Percentiles rank a stretch among this genome's conserved stretches.
phyloP scores from a whole-genome alignment of 768 basidiomycete genomes.

The Mycena polygramma region DNA sequence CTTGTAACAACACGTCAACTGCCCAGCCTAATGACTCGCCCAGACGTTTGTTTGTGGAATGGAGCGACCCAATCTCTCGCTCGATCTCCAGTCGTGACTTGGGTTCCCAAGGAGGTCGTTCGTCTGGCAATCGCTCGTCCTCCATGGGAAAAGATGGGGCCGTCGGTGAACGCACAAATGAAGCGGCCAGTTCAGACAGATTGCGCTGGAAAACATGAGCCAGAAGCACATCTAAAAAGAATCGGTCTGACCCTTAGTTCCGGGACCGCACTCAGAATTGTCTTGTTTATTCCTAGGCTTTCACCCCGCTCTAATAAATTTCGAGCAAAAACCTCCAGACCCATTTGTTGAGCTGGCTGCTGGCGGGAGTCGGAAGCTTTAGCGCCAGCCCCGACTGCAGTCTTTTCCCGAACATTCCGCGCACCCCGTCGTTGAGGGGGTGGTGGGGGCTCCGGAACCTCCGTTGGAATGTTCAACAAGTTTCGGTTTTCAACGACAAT shows the following conservation, averaged over 20 bases:
- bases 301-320: constrained; percentile 83
- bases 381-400: constrained; percentile 41
- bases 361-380: constrained; percentile 54
- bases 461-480: constrained; percentile 77
- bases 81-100: constrained; percentile 79
- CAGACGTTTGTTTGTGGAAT: constrained; percentile 70
- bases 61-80: constrained; percentile 68
- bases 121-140: constrained; percentile 69
- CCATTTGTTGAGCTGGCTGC: constrained; percentile 58
- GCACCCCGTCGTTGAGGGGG: constrained; percentile 52
- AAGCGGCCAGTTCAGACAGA: constrained; percentile 84
- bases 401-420: constrained; percentile 47
- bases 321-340: constrained; percentile 78
- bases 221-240: constrained; percentile 6
- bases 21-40: constrained; percentile 83
- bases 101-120: constrained; percentile 78
- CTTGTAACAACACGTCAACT: constrained; percentile 76
- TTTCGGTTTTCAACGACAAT: constrained; percentile 87
- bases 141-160: constrained; percentile 71
- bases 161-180: constrained; percentile 71
- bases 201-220: constrained; percentile 68
- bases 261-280: constrained; percentile 82
- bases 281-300: constrained; percentile 87
- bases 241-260: constrained; percentile 73
- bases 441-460: constrained; percentile 66